phyloP scores from a whole-genome alignment of 805 yeast species.

The Pichia eremophila region DNA sequence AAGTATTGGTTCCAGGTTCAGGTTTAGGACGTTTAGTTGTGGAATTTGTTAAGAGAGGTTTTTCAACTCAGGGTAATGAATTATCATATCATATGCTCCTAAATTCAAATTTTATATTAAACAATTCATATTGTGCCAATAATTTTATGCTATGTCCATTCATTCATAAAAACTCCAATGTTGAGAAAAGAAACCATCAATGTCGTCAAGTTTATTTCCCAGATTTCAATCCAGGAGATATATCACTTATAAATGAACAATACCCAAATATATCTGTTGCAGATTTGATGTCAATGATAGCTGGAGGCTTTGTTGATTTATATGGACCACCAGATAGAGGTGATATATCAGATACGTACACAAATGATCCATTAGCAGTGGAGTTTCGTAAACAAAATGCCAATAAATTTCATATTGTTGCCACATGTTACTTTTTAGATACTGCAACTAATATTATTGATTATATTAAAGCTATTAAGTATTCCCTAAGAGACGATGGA shows the following conservation, averaged over 20 bases:
- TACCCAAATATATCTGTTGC: conserved; percentile 34
- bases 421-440: conserved; percentile 55
- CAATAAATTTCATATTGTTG: conserved; percentile 34
- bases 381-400: conserved; percentile 34
- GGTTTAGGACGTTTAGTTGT: conserved; percentile 53
- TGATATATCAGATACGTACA: conserved; percentile 27
- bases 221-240: conserved; percentile 37
- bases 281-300: conserved; percentile 58
- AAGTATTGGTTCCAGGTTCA: conserved; percentile 53
- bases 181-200: conserved; percentile 36
- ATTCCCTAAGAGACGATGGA: conserved; percentile 37
- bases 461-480: conserved; percentile 39
- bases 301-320: conserved; percentile 64
- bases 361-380: conserved; percentile 29
- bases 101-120: conserved; percentile 45
- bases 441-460: conserved; percentile 54
- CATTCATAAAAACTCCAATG: conserved; percentile 42
- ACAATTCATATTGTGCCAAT: conserved; percentile 33
- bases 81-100: conserved; percentile 56
- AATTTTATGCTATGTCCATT: conserved; percentile 42
- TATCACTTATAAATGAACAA: conserved; percentile 24
- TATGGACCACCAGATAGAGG: conserved; percentile 42
- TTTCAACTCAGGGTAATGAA: conserved; percentile 59
- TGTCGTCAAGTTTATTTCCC: conserved; percentile 44
- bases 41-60: conserved; percentile 47